Conservation (phyloP, 2,329 filamentous ascomycete species). For the Furcasterigmium furcatum region DNA sequence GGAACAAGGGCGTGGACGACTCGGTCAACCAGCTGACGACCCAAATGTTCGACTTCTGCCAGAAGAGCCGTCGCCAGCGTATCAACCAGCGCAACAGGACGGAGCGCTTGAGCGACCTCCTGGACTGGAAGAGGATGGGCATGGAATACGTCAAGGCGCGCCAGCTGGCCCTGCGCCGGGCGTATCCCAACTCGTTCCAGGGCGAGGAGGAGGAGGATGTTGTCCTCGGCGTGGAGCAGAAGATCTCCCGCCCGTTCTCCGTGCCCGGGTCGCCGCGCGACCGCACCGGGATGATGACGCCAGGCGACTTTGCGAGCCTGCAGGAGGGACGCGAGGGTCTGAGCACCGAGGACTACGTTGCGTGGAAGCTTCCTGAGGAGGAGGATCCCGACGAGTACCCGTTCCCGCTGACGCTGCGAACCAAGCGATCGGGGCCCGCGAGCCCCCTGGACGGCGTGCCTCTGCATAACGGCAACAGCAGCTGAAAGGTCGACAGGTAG, state of each 20-base stretch:
- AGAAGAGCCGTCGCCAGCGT: constrained; percentile 90
- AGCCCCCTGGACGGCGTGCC: constrained; percentile 39
- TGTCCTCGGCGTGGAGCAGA: constrained; percentile 88
- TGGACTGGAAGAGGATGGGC: constrained; percentile 99
- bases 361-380: constrained; percentile 95
- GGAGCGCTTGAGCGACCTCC: constrained; percentile 86
- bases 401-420: constrained; percentile 55
- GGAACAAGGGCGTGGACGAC: constrained; percentile 93
- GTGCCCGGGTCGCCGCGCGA: constrained; percentile 91
- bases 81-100: constrained; percentile 99
- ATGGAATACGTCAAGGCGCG: constrained; percentile 99
- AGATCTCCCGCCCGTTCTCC: constrained; percentile 91
- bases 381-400: constrained; percentile 79
- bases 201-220: constrained; percentile 82
- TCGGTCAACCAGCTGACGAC: constrained; percentile 92
- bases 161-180: constrained; percentile 84
- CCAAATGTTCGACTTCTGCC: constrained; percentile 90
- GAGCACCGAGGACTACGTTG: constrained; percentile 95
- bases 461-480: constrained; percentile 14
- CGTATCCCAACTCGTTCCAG: constrained; percentile 84
- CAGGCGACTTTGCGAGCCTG: constrained; percentile 92
- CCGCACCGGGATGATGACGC: constrained; percentile 96
- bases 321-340: constrained; percentile 93
- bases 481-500: background rate
- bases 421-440: constrained; percentile 40